Conservation (phyloP, 2,329 filamentous ascomycete species). For the Ophiostoma quercus region DNA sequence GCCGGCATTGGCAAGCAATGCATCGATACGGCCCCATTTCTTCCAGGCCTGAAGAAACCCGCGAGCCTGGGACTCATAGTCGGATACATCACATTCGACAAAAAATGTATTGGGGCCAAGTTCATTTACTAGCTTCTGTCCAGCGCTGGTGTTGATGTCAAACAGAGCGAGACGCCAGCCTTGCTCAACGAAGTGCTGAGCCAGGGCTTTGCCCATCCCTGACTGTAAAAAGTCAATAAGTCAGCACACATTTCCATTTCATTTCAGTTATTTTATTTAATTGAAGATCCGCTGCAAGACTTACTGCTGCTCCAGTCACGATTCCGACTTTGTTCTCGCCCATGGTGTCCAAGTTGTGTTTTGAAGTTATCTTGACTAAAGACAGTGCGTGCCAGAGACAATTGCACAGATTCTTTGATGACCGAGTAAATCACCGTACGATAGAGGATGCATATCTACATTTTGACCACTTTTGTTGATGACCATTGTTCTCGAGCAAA, state of each 20-base stretch:
- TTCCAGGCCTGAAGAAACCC: not conserved
- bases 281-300: not conserved
- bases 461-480: too few relatives aligned
- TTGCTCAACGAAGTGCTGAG: not conserved
- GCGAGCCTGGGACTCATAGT: not conserved
- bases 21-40: slow-evolving; percentile 3
- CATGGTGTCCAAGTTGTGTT: not conserved
- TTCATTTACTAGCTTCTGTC: not conserved
- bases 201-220: not conserved
- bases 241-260: too few relatives aligned
- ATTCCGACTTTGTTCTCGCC: not conserved
- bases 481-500: not conserved
- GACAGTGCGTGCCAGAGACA: not conserved
- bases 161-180: not conserved
- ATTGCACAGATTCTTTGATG: too few relatives aligned
- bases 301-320: not conserved
- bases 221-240: not conserved
- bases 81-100: not conserved
- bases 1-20: not conserved
- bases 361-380: not conserved
- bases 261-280: too few relatives aligned
- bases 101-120: not conserved
- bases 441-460: too few relatives aligned
- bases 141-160: not conserved
- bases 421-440: too few relatives aligned